Percentiles rank a stretch among this genome's conserved stretches.
phyloP scores from a whole-genome alignment of 345 rosid genomes.

The Pseudoturritis turrita region DNA sequence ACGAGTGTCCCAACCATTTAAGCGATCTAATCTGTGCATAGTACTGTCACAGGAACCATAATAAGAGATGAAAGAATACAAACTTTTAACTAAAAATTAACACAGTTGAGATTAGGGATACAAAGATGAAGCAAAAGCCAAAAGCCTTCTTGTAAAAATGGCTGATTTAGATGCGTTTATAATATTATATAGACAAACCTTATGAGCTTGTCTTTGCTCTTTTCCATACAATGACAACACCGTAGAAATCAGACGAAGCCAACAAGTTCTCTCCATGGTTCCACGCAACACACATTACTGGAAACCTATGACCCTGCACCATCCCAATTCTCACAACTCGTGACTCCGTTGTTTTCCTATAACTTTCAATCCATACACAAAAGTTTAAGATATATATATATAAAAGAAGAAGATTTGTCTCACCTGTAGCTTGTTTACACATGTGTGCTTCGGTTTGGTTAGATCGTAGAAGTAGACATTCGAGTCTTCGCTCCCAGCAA shows the following conservation, averaged over 20 bases:
- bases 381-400: not conserved
- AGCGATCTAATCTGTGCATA: not conserved
- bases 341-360: not conserved
- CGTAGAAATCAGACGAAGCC: slow-evolving; percentile 93
- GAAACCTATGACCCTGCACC: slow-evolving; percentile 88
- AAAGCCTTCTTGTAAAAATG: not conserved
- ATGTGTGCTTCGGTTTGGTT: slow-evolving; percentile 79
- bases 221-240: slow-evolving; percentile 96
- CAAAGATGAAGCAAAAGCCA: not conserved
- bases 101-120: slow-evolving; percentile 1
- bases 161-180: not conserved
- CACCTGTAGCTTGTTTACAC: slow-evolving; percentile 97
- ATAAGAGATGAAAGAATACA: not conserved
- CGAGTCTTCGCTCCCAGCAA: slow-evolving; percentile 92
- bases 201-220: slow-evolving; percentile 64
- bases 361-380: not conserved
- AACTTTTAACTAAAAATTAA: not conserved
- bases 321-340: slow-evolving; percentile 2
- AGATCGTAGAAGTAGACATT: slow-evolving; percentile 89
- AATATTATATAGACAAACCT: slow-evolving; percentile 12
- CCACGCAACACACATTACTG: slow-evolving; percentile 84
- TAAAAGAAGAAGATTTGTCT: not conserved
- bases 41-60: not conserved
- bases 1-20: not conserved
- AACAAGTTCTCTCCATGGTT: slow-evolving; percentile 94